phyloP scores from a whole-genome alignment of 805 yeast species.

The Metschnikowia cubensis region DNA sequence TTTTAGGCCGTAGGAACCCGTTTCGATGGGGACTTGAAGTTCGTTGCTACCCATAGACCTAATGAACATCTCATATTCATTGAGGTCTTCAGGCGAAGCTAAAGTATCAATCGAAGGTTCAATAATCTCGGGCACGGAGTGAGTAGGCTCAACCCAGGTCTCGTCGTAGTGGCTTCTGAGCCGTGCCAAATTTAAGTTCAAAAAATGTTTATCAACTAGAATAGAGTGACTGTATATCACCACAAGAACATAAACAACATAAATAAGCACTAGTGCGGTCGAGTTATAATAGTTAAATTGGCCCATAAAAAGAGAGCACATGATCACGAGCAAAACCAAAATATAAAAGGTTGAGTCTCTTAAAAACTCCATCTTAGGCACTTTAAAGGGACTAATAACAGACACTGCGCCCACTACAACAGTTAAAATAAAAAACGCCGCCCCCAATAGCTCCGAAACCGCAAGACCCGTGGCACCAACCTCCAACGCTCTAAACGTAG shows the following conservation, averaged over 20 bases:
- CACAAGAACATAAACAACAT: constrained; percentile 52
- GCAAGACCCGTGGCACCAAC: constrained; percentile 74
- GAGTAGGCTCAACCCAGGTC: neutral
- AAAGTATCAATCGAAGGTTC: constrained; percentile 11
- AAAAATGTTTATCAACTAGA: constrained; percentile 6
- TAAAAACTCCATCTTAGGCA: constrained; percentile 48
- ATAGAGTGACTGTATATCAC: constrained; percentile 30
- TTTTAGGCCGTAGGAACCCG: constrained; percentile 33
- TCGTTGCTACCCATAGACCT: constrained; percentile 10
- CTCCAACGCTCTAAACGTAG: constrained; percentile 79
- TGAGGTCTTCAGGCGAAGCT: constrained; percentile 9
- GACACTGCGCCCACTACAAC: constrained; percentile 81
- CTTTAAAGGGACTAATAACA: constrained; percentile 57
- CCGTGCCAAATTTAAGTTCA: constrained; percentile 9
- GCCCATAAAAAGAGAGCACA: constrained; percentile 55
- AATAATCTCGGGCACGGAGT: neutral
- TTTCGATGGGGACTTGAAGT: constrained; percentile 13
- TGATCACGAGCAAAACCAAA: constrained; percentile 44
- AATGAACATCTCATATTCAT: constrained; percentile 14
- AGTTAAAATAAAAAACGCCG: constrained; percentile 76
- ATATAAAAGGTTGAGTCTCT: constrained; percentile 61
- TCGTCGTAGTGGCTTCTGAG: constrained; percentile 14
- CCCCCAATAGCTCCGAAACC: constrained; percentile 86
- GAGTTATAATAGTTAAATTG: constrained; percentile 54
- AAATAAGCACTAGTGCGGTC: constrained; percentile 49